Evolutionary conservation across 495 filamentous ascomycete genomes (phyloP).

Genomic region (Penicillium waksmanii): DNA sequence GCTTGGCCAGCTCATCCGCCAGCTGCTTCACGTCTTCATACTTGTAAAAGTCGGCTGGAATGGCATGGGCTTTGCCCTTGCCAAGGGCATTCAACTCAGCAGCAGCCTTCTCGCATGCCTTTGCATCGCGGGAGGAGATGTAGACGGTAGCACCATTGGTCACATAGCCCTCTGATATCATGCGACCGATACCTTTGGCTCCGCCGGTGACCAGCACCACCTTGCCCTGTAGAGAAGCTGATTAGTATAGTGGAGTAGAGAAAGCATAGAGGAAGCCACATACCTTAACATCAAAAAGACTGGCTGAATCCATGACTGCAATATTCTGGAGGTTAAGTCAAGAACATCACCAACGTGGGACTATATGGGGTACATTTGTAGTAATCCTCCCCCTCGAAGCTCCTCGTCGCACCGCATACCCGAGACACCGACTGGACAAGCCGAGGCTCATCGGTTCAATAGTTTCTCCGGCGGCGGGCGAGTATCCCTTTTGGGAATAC

Average conservation of each 20-base stretch:
- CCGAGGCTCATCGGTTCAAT: constrained; percentile 25
- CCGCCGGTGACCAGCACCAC: constrained; percentile 76
- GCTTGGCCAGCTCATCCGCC: constrained; percentile 63
- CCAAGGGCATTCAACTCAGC: constrained; percentile 64
- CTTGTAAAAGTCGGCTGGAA: constrained; percentile 75
- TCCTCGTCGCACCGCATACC: constrained; percentile 26
- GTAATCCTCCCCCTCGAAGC: constrained; percentile 12
- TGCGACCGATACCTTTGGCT: constrained; percentile 73
- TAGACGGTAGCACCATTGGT: constrained; percentile 82
- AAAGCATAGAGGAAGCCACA: constrained; percentile 6
- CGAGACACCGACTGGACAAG: constrained; percentile 24
- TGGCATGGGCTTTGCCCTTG: constrained; percentile 63
- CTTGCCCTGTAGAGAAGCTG: constrained; percentile 59
- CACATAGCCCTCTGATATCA: constrained; percentile 80
- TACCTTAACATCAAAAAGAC: constrained; percentile 64
- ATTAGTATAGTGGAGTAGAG: constrained; percentile 9
- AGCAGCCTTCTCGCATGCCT: constrained; percentile 61
- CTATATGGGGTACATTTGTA: constrained; percentile 11
- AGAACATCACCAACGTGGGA: constrained; percentile 5
- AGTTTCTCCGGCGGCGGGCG: constrained; percentile 10
- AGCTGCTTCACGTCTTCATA: constrained; percentile 69
- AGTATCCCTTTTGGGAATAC: neutral
- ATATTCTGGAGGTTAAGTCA: constrained; percentile 6
- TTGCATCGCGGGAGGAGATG: constrained; percentile 73
- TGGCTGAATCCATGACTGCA: constrained; percentile 55